Conservation (phyloP, 441 rosid genomes). For the Populus hybrid region DNA sequence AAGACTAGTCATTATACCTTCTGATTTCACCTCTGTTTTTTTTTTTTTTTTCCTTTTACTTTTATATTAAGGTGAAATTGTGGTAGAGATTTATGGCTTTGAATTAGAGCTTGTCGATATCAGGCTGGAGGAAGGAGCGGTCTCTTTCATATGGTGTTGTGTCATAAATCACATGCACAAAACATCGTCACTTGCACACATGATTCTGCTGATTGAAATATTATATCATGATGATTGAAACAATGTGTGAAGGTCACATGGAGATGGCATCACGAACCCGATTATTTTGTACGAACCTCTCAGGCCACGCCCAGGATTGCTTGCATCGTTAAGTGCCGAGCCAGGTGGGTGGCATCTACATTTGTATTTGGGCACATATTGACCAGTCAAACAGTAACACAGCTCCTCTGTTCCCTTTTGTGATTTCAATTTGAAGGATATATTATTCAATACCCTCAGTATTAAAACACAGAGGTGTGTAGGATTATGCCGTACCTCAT, state of each 20-base stretch:
- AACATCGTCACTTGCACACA: constrained; percentile 1
- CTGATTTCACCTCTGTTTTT: too few relatives aligned
- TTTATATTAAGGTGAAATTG: neutral
- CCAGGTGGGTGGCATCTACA: neutral
- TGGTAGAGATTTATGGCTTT: neutral
- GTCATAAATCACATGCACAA: constrained; percentile 16
- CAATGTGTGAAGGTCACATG: constrained; percentile 12
- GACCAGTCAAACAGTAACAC: neutral
- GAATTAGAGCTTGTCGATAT: too few relatives aligned
- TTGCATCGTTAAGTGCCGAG: neutral
- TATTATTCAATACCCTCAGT: too few relatives aligned
- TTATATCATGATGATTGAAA: constrained; percentile 13
- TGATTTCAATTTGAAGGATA: neutral
- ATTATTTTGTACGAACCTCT: neutral
- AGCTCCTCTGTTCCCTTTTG: neutral
- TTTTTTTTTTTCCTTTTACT: neutral
- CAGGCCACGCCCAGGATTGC: neutral
- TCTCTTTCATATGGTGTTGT: neutral
- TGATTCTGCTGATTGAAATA: constrained; percentile 9
- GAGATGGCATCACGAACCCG: neutral
- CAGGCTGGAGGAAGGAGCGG: too few relatives aligned
- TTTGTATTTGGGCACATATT: neutral
- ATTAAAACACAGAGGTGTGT: too few relatives aligned
- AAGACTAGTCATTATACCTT: neutral
- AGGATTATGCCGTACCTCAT: too few relatives aligned